Conservation (phyloP, 495 filamentous ascomycete genomes). For the Hypoxylon cercidicola region DNA sequence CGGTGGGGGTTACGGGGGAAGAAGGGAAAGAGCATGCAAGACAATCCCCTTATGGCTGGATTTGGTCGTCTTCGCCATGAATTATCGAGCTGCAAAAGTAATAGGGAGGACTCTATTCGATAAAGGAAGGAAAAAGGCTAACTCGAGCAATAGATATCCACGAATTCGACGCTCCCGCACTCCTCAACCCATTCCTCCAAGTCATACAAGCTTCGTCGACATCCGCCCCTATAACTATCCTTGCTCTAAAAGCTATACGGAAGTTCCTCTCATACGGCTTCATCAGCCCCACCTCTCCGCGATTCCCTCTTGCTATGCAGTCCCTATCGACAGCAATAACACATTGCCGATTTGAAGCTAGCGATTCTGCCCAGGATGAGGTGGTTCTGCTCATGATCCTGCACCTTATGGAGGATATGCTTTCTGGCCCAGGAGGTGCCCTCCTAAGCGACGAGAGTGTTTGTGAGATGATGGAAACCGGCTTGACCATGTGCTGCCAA, state of each 20-base stretch:
- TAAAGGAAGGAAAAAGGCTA: constrained; percentile 16
- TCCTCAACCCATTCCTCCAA: constrained; percentile 95
- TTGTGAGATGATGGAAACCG: constrained; percentile 99
- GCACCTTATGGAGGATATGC: constrained; percentile 97
- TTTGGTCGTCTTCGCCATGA: constrained; percentile 91
- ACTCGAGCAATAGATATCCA: constrained; percentile 72
- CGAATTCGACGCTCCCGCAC: constrained; percentile 85
- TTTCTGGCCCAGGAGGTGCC: constrained; percentile 90
- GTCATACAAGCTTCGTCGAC: constrained; percentile 97
- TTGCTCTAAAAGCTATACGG: constrained; percentile 93
- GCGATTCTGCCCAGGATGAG: constrained; percentile 92
- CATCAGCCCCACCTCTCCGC: constrained; percentile 81
- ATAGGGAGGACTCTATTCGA: neutral
- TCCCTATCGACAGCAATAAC: constrained; percentile 93
- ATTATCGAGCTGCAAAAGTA: constrained; percentile 88
- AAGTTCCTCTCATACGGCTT: constrained; percentile 98
- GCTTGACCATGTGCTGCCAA: constrained; percentile 97
- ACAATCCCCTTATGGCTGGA: constrained; percentile 95
- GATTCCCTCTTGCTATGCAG: constrained; percentile 92
- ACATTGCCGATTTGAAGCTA: constrained; percentile 97
- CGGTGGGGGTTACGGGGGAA: constrained; percentile 94
- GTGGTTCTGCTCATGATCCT: constrained; percentile 93
- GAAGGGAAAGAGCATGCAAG: constrained; percentile 97
- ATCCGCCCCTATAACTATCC: constrained; percentile 93
- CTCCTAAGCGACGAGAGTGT: constrained; percentile 95